Evolutionary conservation across 768 basidiomycete genomes (phyloP), one percentile per base, ranked within the genome.

Genomic region (Trametes gibbosa): DNA sequence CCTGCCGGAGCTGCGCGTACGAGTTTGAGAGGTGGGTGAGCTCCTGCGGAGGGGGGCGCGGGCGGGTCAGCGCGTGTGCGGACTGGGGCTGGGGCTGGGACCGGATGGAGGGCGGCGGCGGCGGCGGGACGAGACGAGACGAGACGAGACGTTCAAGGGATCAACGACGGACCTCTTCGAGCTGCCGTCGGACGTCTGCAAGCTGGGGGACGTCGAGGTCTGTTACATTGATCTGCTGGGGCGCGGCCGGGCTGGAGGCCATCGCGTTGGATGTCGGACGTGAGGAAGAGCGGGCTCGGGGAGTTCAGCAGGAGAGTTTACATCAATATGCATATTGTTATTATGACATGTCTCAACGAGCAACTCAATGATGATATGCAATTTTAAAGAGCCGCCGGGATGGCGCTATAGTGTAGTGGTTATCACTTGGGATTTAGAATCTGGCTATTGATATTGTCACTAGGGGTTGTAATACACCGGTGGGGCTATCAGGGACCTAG

Each of bases 1-100:
- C 96, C 64, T 89, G 87, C 71, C 93, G 96, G 24, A 98, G 84
- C 66, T 97, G 94, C 12, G 87, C 84, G 69, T 95, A 98, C 32
- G 95, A 96, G 66, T 84, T 89, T 12, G 95, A 92, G 48, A 98
- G 78, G 70, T 97, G 95, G 56, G 84, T 88, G 47, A 99, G 75
- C 80, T 99, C 96, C 95, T 98, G 71, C 21, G 25, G 21, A 23
- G 21, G 12, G 21, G 43, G 21, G 12, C 43, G 43, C 53, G 17
- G 19, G 24, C 50, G 42, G 21, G 39, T 19, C 25, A 32, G 59
- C 50, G 50, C 17, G 46, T 5, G 42, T n/a, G n/a, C n/a, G n/a
- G n/a, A n/a, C n/a, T n/a, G n/a, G n/a, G n/a, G n/a, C n/a, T n/a
- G n/a, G n/a, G n/a, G n/a, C n/a, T n/a, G n/a, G n/a, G n/a, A n/a